Conservation (phyloP, 768 basidiomycete genomes). For the Tricholoma hemisulphureum region DNA sequence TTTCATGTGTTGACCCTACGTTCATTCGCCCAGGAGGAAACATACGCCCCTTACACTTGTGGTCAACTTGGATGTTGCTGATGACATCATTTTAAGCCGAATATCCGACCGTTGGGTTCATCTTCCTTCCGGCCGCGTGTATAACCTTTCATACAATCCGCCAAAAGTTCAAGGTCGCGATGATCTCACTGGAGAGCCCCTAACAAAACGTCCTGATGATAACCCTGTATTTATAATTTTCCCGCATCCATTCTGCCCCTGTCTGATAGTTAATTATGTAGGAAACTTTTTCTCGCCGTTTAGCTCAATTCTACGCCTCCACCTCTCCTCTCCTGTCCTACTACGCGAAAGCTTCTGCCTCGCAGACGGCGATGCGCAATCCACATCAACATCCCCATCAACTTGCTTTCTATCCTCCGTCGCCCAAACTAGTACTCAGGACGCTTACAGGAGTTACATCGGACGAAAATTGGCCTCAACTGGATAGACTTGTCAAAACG, state of each 20-base stretch:
- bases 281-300: constrained; percentile 77
- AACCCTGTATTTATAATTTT: constrained; percentile 61
- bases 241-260: background rate
- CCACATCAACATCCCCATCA: constrained; percentile 51
- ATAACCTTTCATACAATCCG: constrained; percentile 85
- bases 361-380: constrained; percentile 20
- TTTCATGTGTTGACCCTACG: background rate
- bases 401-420: constrained; percentile 42
- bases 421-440: constrained; percentile 49
- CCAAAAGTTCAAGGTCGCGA: constrained; percentile 79
- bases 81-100: constrained; percentile 78
- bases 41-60: constrained; percentile 72
- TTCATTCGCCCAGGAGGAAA: constrained; percentile 45
- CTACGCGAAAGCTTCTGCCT: constrained; percentile 43
- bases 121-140: constrained; percentile 82
- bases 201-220: constrained; percentile 88
- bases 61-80: constrained; percentile 86
- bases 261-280: constrained; percentile 27
- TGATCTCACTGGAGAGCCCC: constrained; percentile 82
- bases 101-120: constrained; percentile 93
- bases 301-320: constrained; percentile 72
- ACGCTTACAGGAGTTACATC: constrained; percentile 73
- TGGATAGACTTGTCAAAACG: constrained; percentile 59
- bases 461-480: constrained; percentile 87
- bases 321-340: constrained; percentile 82